Conservation (phyloP, 257 asterid genomes). For the Lycium barbarum region DNA sequence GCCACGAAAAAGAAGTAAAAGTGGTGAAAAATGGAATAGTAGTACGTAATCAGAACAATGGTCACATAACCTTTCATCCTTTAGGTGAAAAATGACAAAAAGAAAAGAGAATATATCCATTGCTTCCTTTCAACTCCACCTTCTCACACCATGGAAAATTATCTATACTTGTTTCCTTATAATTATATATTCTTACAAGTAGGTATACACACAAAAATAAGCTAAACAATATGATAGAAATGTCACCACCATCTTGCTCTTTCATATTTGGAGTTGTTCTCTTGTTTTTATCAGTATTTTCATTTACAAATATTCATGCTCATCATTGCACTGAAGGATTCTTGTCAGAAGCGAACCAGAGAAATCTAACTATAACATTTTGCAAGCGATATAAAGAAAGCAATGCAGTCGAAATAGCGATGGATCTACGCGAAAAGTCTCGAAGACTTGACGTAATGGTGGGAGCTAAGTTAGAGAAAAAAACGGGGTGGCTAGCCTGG, state of each 20-base stretch:
- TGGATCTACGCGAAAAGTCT: slow-evolving; percentile 40
- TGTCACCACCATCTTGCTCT: background rate
- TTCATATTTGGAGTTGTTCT: background rate
- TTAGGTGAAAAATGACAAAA: background rate
- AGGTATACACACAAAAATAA: background rate
- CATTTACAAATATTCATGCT: slow-evolving; percentile 25
- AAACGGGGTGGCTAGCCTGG: slow-evolving; percentile 72
- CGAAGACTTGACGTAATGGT: slow-evolving; percentile 51
- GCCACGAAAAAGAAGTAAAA: background rate
- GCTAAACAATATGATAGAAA: background rate
- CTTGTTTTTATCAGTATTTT: slow-evolving; percentile 26
- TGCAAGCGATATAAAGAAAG: slow-evolving; percentile 42
- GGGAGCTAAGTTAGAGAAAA: slow-evolving; percentile 44
- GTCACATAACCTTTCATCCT: background rate
- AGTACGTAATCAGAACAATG: background rate
- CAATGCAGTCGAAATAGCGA: slow-evolving; percentile 54
- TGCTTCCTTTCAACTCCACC: slow-evolving; percentile 30
- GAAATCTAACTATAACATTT: slow-evolving; percentile 28
- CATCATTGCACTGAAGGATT: slow-evolving; percentile 45
- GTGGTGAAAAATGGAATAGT: slow-evolving; percentile 17
- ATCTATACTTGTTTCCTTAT: background rate
- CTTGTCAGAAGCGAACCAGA: slow-evolving; percentile 20
- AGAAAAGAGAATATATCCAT: slow-evolving; percentile 24
- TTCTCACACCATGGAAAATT: background rate
- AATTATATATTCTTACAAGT: background rate